phyloP scores from a whole-genome alignment of 78 protist genomes.

The Dictyostelium discoideum region DNA sequence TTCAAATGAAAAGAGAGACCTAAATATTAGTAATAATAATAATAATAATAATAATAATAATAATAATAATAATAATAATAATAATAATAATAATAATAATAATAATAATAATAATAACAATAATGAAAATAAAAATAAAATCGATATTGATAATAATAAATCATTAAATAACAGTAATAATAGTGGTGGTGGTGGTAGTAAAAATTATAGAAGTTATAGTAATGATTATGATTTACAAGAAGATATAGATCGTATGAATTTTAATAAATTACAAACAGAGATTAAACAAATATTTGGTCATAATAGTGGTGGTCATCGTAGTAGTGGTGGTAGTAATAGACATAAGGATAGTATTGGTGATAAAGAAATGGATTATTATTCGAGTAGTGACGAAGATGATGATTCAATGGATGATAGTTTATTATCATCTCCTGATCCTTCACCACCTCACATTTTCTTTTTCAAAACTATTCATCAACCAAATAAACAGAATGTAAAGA shows the following conservation, averaged over 20 bases:
- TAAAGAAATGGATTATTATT: conserved; percentile 16
- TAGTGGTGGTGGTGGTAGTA: too few relatives aligned
- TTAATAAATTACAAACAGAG: not conserved
- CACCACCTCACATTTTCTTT: conserved; percentile 55
- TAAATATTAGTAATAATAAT: not conserved
- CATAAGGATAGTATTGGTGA: conserved; percentile 11
- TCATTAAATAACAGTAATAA: not conserved
- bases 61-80: not conserved
- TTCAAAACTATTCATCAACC: conserved; percentile 61
- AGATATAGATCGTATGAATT: not conserved
- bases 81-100: not conserved
- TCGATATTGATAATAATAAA: not conserved
- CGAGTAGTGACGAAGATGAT: conserved; percentile 7
- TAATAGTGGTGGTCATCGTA: conserved; percentile 22
- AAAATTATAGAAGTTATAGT: not conserved
- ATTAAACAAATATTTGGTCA: conserved; percentile 11
- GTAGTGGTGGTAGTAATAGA: not conserved
- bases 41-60: not conserved
- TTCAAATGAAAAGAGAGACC: not conserved
- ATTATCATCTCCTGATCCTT: conserved; percentile 48
- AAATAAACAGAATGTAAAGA: not conserved
- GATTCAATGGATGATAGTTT: conserved; percentile 2
- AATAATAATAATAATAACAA: not conserved
- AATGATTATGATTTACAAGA: conserved; percentile 1
- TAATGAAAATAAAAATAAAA: not conserved